A percentile compares a stretch with the other conserved stretches of the same genome.
phyloP scores from a whole-genome alignment of 768 basidiomycete species.

The Mycena leptocephala region DNA sequence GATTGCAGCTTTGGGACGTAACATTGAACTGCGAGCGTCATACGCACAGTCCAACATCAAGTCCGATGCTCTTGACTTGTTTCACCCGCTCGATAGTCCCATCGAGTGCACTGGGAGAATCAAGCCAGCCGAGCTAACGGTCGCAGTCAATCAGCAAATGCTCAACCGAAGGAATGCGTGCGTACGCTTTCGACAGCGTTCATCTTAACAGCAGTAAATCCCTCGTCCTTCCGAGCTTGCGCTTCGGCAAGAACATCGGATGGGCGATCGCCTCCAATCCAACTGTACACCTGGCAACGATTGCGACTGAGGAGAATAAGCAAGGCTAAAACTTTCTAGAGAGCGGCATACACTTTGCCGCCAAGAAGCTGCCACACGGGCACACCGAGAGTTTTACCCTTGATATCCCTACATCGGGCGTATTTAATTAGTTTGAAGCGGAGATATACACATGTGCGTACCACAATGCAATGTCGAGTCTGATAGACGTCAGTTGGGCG shows the following conservation, averaged over 20 bases:
- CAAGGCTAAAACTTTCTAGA: not conserved
- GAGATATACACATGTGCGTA: not conserved
- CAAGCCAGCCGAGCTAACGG: constrained; percentile 68
- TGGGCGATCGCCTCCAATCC: constrained; percentile 71
- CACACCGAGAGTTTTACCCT: constrained; percentile 82
- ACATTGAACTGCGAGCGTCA: not conserved
- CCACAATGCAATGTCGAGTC: constrained; percentile 79
- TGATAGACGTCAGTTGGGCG: constrained; percentile 59
- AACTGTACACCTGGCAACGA: constrained; percentile 72
- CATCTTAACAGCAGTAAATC: constrained; percentile 84
- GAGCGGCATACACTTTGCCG: constrained; percentile 64
- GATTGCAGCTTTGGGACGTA: not conserved
- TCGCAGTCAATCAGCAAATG: not conserved
- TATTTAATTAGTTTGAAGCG: not conserved
- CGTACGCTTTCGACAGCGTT: constrained; percentile 68
- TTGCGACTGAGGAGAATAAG: constrained; percentile 53
- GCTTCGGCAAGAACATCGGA: constrained; percentile 71
- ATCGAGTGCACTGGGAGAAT: constrained; percentile 68
- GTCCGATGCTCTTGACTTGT: constrained; percentile 66
- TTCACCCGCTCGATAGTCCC: constrained; percentile 69
- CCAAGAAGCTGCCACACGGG: constrained; percentile 79
- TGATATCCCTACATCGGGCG: constrained; percentile 67
- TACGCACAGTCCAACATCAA: constrained; percentile 70
- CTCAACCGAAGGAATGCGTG: not conserved
- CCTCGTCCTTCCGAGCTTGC: constrained; percentile 68